These are phyloP conservation scores for Floccularia luteovirens DNA, from an alignment of 768 basidiomycete species.

Conservation along the genomic window DNA sequence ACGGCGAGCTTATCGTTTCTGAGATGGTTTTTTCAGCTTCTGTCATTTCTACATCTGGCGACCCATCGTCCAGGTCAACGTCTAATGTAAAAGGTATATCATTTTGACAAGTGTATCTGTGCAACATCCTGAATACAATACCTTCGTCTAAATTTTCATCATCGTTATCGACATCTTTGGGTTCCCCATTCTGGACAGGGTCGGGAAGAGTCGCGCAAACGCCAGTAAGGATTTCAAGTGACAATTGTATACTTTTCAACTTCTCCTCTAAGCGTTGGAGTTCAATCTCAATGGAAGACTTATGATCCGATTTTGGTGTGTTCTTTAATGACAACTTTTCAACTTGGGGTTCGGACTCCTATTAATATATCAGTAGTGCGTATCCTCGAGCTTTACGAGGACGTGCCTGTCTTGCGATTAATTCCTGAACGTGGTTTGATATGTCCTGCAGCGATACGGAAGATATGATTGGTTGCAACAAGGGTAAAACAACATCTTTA, in stretches of 20 bases:
- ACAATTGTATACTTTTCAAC: slow-evolving; percentile 69
- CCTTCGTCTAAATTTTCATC: slow-evolving; percentile 27
- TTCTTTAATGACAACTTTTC: slow-evolving; percentile 57
- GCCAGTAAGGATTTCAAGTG: slow-evolving; percentile 85
- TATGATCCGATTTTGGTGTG: slow-evolving; percentile 72
- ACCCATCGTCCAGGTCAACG: slow-evolving; percentile 13
- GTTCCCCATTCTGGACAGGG: slow-evolving; percentile 37
- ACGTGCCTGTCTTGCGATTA: slow-evolving; percentile 45
- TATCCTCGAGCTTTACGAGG: slow-evolving; percentile 4
- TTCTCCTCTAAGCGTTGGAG: slow-evolving; percentile 67
- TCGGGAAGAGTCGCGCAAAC: slow-evolving; percentile 86
- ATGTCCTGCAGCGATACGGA: slow-evolving; percentile 47
- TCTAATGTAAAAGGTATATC: slow-evolving; percentile 6
- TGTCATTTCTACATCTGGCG: slow-evolving; percentile 33
- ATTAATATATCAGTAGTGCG: slow-evolving; percentile 1
- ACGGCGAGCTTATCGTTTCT: slow-evolving; percentile 24
- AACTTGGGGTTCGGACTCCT: slow-evolving; percentile 44
- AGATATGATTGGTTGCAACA: slow-evolving; percentile 59
- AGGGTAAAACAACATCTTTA: slow-evolving; percentile 63
- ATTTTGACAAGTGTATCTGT: too few species aligned
- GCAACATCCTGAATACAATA: not conserved
- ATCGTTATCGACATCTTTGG: slow-evolving; percentile 29
- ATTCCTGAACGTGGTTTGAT: slow-evolving; percentile 39
- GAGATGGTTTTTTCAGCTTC: slow-evolving; percentile 30
- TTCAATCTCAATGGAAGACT: slow-evolving; percentile 56